These are phyloP conservation scores for Phyllostachys edulis DNA, from an alignment of 176 grass and related monocot species.

Conservation along the genomic window DNA sequence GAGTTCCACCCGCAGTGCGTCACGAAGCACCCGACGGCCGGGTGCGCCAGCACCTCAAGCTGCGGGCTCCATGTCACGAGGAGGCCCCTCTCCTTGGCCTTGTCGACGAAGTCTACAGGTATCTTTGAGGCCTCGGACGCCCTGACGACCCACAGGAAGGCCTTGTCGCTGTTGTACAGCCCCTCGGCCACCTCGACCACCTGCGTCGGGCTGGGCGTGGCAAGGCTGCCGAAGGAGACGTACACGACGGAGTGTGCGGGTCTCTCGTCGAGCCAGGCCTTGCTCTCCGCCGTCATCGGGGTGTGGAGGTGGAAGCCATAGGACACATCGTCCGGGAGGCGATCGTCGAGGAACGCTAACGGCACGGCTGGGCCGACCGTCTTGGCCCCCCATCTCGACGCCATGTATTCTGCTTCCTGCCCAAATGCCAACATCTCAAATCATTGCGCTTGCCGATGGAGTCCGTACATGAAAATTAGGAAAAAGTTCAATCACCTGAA, in stretches of 20 bases:
- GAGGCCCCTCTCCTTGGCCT: slow-evolving; percentile 15
- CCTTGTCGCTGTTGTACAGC: slow-evolving; percentile 28
- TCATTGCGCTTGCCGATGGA: too few relatives aligned
- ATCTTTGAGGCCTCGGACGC: slow-evolving; percentile 32
- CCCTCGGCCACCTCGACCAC: slow-evolving; percentile 53
- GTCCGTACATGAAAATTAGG: too few relatives aligned
- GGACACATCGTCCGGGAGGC: slow-evolving; percentile 4
- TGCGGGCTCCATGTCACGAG: slow-evolving; percentile 57
- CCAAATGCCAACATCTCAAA: too few relatives aligned
- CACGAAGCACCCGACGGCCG: neutral
- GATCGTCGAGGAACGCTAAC: slow-evolving; percentile 37
- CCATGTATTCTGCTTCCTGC: slow-evolving; percentile 68
- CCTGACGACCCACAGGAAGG: slow-evolving; percentile 67
- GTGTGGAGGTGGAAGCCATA: slow-evolving; percentile 27
- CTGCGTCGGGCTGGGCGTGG: neutral
- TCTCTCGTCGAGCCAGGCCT: slow-evolving; percentile 37
- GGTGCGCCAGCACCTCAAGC: slow-evolving; percentile 55
- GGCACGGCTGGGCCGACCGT: slow-evolving; percentile 52
- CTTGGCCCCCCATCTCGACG: slow-evolving; percentile 50
- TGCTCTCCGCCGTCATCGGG: neutral
- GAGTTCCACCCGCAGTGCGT: slow-evolving; percentile 90
- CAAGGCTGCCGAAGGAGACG: slow-evolving; percentile 63
- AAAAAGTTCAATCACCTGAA: too few relatives aligned
- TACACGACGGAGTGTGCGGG: slow-evolving; percentile 45
- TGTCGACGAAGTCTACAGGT: neutral